Conservation (phyloP, 208 protist genomes). For the Trypanosoma conorhini region DNA sequence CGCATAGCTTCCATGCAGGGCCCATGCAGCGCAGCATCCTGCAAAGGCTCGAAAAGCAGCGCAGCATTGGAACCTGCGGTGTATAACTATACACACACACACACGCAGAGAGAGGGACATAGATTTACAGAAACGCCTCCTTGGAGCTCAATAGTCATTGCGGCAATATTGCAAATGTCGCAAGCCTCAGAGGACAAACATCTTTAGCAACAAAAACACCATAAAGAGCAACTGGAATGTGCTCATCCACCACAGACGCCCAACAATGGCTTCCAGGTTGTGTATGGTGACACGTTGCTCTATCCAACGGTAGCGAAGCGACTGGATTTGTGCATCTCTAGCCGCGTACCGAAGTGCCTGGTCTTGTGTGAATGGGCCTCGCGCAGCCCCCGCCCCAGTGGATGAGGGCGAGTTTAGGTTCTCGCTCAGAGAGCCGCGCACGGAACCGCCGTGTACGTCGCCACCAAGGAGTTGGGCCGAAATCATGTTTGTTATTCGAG, state of each 20-base stretch:
- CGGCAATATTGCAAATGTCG: neutral
- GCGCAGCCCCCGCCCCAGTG: constrained; percentile 1
- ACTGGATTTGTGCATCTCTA: constrained; percentile 73
- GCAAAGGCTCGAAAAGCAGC: neutral
- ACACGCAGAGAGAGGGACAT: neutral
- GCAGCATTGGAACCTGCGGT: neutral
- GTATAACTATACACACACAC: neutral
- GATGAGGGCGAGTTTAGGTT: constrained; percentile 8
- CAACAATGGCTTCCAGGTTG: constrained; percentile 48
- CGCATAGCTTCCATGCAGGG: neutral
- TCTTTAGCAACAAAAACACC: constrained; percentile 18
- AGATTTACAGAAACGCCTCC: neutral
- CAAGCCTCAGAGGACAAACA: constrained; percentile 14
- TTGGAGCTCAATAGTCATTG: neutral
- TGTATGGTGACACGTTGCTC: constrained; percentile 62
- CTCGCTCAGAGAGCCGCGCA: constrained; percentile 3
- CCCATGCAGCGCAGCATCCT: neutral
- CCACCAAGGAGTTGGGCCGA: constrained; percentile 1
- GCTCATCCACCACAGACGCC: constrained; percentile 48
- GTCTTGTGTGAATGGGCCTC: constrained; percentile 44
- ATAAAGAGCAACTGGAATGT: constrained; percentile 43
- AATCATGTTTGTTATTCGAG: constrained; percentile 31
- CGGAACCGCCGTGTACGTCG: neutral
- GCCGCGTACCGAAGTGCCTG: constrained; percentile 64
- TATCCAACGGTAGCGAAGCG: constrained; percentile 75